Evolutionary conservation across 2,329 filamentous ascomycete species (phyloP), one percentile per base, ranked within the genome.

Genomic region (Beauveria sp.): DNA sequence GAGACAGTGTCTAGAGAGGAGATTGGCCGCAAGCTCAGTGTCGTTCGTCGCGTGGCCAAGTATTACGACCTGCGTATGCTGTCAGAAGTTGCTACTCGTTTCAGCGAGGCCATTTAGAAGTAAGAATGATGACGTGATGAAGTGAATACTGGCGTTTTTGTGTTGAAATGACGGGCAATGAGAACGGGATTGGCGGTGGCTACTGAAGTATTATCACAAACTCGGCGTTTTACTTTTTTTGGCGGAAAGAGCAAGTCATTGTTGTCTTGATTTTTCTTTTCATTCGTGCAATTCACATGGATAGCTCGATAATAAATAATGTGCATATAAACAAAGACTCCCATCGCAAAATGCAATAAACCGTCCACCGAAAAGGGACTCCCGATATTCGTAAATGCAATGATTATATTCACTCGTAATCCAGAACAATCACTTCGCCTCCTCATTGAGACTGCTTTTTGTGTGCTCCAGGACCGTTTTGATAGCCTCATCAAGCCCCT

Each of bases 31-130:
- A 82, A 78, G 70, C 68, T 98, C 68, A 80, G 73, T 47, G 88
- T 96, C 5, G 87, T 91, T 74, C 81, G 79, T 66, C 86, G 83
- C 58, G 93, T 96, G 54, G 90, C 90, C 8, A 81, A 78, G 68
- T 92, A 86, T 71, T 96, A 95, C 75, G 87, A 86, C 5, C 77
- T 98, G 71, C 84, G 85, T 70, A 93, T 98, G 89, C 74, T 99
- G 72, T 84, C 82, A 63, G 86, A 81, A 65, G 88, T 96, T 54
- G 88, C 93, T 6, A 81, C 82, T 64, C 87, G 85, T 61, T 79
- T 93, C 62, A 67, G 79, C 64, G 74, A 70, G 53, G 78, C 73
- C 9, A 66, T 84, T 63, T 85, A 65, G 24, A 47, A 45, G n/a
- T 22, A 43, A 45, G 24, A 10, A 40, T 46, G 54, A 62, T 42